phyloP scores from a whole-genome alignment of 257 asterid species.

The Penstemon newberryi region DNA sequence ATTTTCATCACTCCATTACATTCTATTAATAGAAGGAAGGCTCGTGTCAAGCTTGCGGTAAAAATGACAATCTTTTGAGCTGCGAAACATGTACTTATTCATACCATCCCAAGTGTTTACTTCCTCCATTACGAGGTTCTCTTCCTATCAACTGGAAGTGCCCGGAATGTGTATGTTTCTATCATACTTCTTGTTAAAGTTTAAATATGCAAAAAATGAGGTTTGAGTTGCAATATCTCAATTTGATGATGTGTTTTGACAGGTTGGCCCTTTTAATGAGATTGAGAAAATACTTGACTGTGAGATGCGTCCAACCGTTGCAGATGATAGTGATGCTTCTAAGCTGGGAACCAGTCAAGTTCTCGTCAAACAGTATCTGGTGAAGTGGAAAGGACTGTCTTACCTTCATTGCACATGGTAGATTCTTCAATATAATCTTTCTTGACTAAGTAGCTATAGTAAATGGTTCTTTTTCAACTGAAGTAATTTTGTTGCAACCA shows the following conservation, averaged over 20 bases:
- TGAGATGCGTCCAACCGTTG: conserved; percentile 82
- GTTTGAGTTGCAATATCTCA: conserved; percentile 23
- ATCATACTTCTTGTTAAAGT: conserved; percentile 21
- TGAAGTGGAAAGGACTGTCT: conserved; percentile 94
- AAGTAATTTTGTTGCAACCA: conserved; percentile 23
- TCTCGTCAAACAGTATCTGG: conserved; percentile 83
- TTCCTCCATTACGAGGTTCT: conserved; percentile 66
- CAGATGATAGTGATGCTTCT: conserved; percentile 63
- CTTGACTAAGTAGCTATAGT: conserved; percentile 23
- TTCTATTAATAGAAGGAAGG: conserved; percentile 62
- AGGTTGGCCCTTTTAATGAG: conserved; percentile 85
- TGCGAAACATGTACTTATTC: conserved; percentile 83
- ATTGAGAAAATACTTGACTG: conserved; percentile 89
- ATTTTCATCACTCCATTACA: conserved; percentile 4
- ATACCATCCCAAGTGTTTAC: conserved; percentile 80
- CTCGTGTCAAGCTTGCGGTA: conserved; percentile 80
- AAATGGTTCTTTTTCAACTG: conserved; percentile 9
- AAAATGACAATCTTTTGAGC: conserved; percentile 52
- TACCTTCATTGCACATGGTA: conserved; percentile 96
- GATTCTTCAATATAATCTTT: conserved; percentile 25
- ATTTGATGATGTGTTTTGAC: conserved; percentile 26
- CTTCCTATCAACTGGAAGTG: conserved; percentile 80
- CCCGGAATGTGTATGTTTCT: conserved; percentile 86
- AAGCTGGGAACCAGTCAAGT: conserved; percentile 73
- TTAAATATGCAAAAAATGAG: conserved; percentile 6